Base-by-base conservation (phyloP, 2,329 filamentous ascomycete species). In the Xylaria sp. region DNA sequence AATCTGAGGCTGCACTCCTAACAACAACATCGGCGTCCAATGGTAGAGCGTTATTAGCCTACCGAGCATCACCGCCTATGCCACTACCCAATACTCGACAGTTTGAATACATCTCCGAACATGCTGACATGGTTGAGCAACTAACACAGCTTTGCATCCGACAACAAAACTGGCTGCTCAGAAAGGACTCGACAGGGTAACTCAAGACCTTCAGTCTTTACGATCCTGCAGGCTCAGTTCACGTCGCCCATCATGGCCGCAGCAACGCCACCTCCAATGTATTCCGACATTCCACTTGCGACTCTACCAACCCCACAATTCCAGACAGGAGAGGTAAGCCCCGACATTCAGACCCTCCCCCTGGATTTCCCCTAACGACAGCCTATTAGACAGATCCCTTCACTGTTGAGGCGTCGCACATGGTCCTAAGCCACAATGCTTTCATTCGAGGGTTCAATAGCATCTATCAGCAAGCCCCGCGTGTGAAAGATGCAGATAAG, bases 281-380 rank as follows among this genome's bases (percentile, higher is more conserved):
- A 74, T 65, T 69, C 58, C 1, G 65, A 74, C 65, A 63, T 60
- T n/a, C 73, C 73, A 3, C 52, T 74, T 41, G 41, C 65, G 15
- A 51, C 71, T 44, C 70, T 74, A 9, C 64, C 41, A 32, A 74
- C 70, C 1, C 72, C 70, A 6, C 64, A 70, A 20, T 72, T 68
- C 76, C 78, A 82, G 74, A 78, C 78, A 75, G 78, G 82, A 74
- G 78, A 82, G 77, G 78, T 80, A 80, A 79, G n/a, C 37, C 37
- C 50, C 50, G 44, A 55, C n/a, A 9, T 32, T 15, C 20, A n/a
- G 44, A 20, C 60, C 28, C 28, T n/a, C 23, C 9, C 37, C 34
- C 1, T 28, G 23, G 8, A 54, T 44, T 32, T 32, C 20, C 48
- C 46, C 60, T 54, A 63, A 63, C 32, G 37, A 82, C 3, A 76